Evolutionary conservation across 139 green algal genomes (phyloP).

Genomic region (Auxenochlorella pyrenoidosa): DNA sequence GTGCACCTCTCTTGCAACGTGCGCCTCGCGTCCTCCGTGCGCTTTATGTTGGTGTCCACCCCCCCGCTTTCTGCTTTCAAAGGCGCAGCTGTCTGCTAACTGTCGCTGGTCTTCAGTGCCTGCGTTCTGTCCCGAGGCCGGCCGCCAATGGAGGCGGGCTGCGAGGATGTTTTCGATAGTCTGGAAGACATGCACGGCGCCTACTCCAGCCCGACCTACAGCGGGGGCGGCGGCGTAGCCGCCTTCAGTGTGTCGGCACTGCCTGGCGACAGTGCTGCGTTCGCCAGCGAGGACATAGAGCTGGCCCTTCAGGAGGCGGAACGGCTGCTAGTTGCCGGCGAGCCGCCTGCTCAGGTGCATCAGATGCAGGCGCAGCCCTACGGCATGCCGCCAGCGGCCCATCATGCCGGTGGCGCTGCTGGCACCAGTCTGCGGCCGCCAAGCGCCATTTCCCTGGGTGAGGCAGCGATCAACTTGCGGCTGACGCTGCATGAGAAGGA

Average conservation of each 20-base stretch:
- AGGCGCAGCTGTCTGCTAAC: too few species aligned
- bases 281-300: neutral
- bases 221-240: too few species aligned
- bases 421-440: too few species aligned
- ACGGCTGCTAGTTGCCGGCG: neutral
- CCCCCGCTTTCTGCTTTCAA: too few species aligned
- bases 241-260: too few species aligned
- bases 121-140: too few species aligned
- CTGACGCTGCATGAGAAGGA: conserved; percentile 33
- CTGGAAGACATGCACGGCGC: neutral
- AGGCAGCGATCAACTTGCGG: neutral
- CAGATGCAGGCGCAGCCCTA: neutral
- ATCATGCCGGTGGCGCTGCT: neutral
- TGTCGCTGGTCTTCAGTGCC: too few species aligned
- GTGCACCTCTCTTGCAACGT: too few species aligned
- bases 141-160: too few species aligned
- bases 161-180: neutral
- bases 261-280: neutral
- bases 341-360: neutral
- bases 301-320: neutral
- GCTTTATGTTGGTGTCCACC: too few species aligned
- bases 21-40: too few species aligned
- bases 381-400: neutral
- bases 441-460: neutral
- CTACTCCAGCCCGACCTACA: too few species aligned